Evolutionary conservation across 345 rosid genomes (phyloP).

Genomic region (Aurinia saxatilis): DNA sequence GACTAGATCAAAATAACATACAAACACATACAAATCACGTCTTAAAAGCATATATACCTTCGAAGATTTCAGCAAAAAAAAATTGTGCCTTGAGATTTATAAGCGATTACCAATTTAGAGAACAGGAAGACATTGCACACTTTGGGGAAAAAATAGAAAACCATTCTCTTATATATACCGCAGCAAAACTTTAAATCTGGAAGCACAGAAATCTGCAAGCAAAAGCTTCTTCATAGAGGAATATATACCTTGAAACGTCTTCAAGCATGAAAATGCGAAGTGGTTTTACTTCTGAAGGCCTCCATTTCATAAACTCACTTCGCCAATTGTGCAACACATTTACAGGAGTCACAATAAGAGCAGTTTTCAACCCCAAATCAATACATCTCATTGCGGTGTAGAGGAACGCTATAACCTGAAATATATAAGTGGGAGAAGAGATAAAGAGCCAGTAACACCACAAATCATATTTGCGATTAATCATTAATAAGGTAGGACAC

Average conservation of each 20-base stretch:
- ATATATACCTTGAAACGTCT: constrained; percentile 76
- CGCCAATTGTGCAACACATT: constrained; percentile 99
- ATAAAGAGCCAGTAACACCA: constrained; percentile 15
- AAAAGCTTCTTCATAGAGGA: constrained; percentile 2
- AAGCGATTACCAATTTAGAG: background rate
- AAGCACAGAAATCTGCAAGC: background rate
- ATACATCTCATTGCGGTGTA: constrained; percentile 90
- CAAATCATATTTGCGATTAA: constrained; percentile 1
- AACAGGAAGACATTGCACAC: background rate
- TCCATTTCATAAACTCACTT: constrained; percentile 91
- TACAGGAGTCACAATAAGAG: constrained; percentile 92
- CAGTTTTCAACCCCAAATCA: constrained; percentile 88
- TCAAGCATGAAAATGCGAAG: constrained; percentile 92
- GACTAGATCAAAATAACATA: background rate
- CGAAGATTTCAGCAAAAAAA: background rate
- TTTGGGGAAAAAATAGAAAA: background rate
- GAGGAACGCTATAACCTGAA: constrained; percentile 94
- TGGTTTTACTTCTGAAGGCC: constrained; percentile 79
- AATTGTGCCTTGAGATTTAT: background rate
- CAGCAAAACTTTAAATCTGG: background rate
- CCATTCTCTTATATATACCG: background rate
- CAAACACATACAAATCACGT: background rate
- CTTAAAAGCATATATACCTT: background rate
- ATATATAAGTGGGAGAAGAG: background rate
- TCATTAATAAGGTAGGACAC: background rate